Base-by-base conservation (phyloP, 371 early-diverging fungal species). In the Circinella umbellata region DNA sequence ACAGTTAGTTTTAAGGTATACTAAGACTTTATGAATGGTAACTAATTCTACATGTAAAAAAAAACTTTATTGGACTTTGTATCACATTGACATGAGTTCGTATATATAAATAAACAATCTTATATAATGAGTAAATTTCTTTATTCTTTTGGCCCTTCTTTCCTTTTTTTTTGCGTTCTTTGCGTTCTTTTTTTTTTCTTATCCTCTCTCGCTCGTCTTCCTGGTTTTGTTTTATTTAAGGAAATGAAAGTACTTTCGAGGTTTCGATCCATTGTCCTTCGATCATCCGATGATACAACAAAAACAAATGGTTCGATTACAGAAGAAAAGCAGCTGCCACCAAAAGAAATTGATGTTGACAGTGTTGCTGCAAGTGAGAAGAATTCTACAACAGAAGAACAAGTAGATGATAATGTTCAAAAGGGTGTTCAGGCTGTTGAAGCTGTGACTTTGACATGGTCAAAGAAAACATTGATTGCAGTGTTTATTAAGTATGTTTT, bases 381-480 rank as follows among this genome's bases (percentile, higher is more conserved):
- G 27, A 27, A 27, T 38, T 37, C 13, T 34, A 15, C 27, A 69
- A 18, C 37, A 47, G 34, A 64, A 69, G 14, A 15, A 39, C 47
- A 63, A 63, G 66, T 61, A 1, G 18, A 27, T 34, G 51, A 66
- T 17, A 61, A 70, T 14, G 66, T 36, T 35, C 70, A 70, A 38
- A 57, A 47, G 11, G 70, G 70, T 60, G 70, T 70, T 36, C 54
- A 66, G 34, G 61, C 59, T 36, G 70, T 61, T 48, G 66, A 70
- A 39, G 70, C 70, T 10, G 66, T 70, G 11, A 70, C 70, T 18
- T 70, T 70, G 39, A 49, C 70, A n/a, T 70, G 70, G 70, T 60
- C 66, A 37, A 70, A 66, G 35, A 35, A 36, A 9, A 60, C 70
- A 10, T 39, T 70, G 27, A 61, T 71, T 51, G 62, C 68, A 1